Evolutionary conservation across 2,329 filamentous ascomycete genomes (phyloP), one percentile per base, ranked within the genome.

Genomic region (Arthroderma sp.): DNA sequence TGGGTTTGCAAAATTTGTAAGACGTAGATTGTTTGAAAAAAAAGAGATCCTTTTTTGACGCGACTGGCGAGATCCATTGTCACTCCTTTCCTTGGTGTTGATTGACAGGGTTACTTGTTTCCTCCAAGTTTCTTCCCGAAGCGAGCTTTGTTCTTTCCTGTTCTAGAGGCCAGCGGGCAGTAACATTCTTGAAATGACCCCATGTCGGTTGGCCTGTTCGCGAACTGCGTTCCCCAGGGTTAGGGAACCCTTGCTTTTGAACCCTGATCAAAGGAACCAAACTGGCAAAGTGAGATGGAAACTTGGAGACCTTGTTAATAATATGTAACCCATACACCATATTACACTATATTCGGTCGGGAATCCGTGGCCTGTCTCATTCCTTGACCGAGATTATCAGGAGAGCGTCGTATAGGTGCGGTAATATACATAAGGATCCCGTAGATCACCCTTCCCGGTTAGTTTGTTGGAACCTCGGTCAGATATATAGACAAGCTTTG

Each of bases 1-100:
- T 8, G 44, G 25, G 25, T 23, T 51, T 51, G 44, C 44, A 51
- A 51, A 51, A 33, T 51, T 51, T 11, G 44, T 51, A n/a, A 51
- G 25, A 51, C 23, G 15, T 51, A 31, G 23, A 51, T 13, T 33
- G 44, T 28, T 51, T 33, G 31, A 15, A 3, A 17, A 28, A 11
- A 31, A 51, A 9, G n/a, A n/a, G n/a, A n/a, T n/a, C n/a, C n/a
- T n/a, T n/a, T n/a, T 19, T 7, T 7, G 25, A 13, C 25, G 23
- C 15, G 15, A 33, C 23, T 17, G 35, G 35, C 23, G 43, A 31
- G 28, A 49, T 49, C 43, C 9, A 13, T 38, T 9, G 15, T 28
- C 23, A 33, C 1, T 31, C n/a, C 23, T 19, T 13, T 13, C 41
- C 41, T 9, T 31, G 44, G 15, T 31, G n/a, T 31, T 33, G 28